phyloP scores from a whole-genome alignment of 306 rosid genomes.

The Coriaria nepalensis region DNA sequence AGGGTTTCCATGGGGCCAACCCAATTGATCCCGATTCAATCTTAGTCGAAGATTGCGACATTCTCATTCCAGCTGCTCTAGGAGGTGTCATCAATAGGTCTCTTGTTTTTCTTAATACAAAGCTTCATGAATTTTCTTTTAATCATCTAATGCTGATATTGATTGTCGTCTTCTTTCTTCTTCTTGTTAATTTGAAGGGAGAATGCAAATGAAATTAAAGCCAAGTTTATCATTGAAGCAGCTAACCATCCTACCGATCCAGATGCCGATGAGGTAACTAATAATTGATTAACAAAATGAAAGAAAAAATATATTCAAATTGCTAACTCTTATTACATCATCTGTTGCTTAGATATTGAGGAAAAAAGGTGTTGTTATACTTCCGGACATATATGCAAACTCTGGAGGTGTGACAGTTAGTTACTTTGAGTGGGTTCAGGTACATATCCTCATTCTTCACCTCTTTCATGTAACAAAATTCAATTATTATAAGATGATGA shows the following conservation, averaged over 20 bases:
- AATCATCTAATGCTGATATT: no score
- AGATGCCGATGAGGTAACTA: constrained; percentile 79
- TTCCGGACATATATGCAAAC: constrained; percentile 93
- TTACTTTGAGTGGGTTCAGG: constrained; percentile 99
- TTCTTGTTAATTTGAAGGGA: constrained; percentile 32
- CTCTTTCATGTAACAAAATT: not conserved
- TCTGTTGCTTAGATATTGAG: constrained; percentile 45
- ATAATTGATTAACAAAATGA: not conserved
- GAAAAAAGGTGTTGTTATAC: constrained; percentile 68
- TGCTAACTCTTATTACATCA: not conserved
- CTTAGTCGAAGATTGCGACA: constrained; percentile 69
- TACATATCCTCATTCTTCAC: constrained; percentile 8
- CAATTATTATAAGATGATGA: not conserved
- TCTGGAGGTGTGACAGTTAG: constrained; percentile 97
- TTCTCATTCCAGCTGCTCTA: constrained; percentile 89
- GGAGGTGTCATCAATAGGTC: constrained; percentile 95
- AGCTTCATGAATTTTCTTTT: not conserved
- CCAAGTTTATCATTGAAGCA: constrained; percentile 80
- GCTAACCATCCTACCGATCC: constrained; percentile 97
- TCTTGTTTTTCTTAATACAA: not conserved
- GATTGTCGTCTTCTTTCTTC: not conserved
- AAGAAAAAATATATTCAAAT: not conserved
- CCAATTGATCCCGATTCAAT: constrained; percentile 42
- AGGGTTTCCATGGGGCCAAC: constrained; percentile 66
- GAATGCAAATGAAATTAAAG: constrained; percentile 68